Conservation (phyloP, 2,329 filamentous ascomycete genomes). For the Penicillium sp. region DNA sequence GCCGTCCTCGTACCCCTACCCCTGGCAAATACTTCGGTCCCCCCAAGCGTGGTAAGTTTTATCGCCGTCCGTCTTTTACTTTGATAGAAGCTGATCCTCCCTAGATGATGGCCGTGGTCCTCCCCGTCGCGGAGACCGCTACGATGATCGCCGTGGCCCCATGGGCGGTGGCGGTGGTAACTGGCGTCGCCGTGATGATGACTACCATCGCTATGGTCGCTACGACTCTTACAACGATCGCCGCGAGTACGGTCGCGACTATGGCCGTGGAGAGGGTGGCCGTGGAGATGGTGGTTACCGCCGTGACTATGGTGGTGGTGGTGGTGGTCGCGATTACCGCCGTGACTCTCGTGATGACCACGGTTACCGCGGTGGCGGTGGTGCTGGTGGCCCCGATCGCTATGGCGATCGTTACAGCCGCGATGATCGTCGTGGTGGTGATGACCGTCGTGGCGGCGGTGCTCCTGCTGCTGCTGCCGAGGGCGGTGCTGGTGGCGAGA, state of each 20-base stretch:
- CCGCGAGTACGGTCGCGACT: constrained; percentile 66
- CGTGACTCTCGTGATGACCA: constrained; percentile 55
- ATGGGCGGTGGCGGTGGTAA: constrained; percentile 58
- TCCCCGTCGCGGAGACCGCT: constrained; percentile 53
- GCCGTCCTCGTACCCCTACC: constrained; percentile 91
- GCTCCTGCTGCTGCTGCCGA: constrained; percentile 39
- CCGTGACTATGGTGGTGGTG: constrained; percentile 57
- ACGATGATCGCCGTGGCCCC: constrained; percentile 61
- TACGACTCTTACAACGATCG: constrained; percentile 62
- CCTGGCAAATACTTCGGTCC: constrained; percentile 99
- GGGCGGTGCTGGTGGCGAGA: constrained; percentile 32
- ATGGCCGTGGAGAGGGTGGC: constrained; percentile 62
- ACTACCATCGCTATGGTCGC: constrained; percentile 52
- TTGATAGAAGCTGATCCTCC: neutral
- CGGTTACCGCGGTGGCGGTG: constrained; percentile 40
- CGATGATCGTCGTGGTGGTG: constrained; percentile 51
- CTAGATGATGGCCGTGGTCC: constrained; percentile 51
- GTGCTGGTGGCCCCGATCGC: constrained; percentile 45
- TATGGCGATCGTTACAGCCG: constrained; percentile 54
- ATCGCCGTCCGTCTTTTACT: neutral
- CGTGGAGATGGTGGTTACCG: constrained; percentile 48
- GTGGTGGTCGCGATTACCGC: constrained; percentile 46
- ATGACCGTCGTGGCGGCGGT: constrained; percentile 50
- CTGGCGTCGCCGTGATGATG: constrained; percentile 53
- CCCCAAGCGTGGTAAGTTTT: constrained; percentile 85